These are phyloP conservation scores for Coemansia sp. DNA, from an alignment of 192 early-diverging fungal species.

Conservation along the genomic window DNA sequence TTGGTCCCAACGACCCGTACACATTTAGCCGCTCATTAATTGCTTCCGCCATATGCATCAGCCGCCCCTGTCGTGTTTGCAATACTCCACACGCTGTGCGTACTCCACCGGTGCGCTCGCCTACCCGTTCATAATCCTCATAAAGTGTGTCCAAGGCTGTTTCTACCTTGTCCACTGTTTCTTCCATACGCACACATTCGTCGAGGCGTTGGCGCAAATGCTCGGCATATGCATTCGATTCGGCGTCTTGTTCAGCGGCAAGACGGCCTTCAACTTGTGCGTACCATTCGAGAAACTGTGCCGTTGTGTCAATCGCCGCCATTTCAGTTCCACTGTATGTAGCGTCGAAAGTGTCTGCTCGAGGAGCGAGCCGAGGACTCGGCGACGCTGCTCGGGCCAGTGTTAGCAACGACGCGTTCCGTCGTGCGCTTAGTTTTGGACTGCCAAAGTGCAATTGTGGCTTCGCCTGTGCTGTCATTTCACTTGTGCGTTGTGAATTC, in stretches of 20 bases:
- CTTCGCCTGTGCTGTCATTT: too few relatives aligned
- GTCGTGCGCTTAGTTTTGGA: conserved; percentile 22
- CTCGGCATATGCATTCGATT: conserved; percentile 74
- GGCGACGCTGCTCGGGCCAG: conserved; percentile 6
- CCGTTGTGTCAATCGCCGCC: conserved; percentile 75
- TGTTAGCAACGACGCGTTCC: conserved; percentile 25
- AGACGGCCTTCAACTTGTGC: conserved; percentile 73
- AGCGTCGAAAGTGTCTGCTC: background rate
- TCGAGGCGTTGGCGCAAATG: conserved; percentile 8
- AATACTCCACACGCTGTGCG: conserved; percentile 79
- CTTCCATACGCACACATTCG: conserved; percentile 52
- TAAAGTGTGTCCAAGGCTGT: conserved; percentile 64
- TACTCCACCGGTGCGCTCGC: conserved; percentile 71
- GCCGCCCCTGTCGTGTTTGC: conserved; percentile 55
- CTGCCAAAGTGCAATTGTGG: conserved; percentile 6
- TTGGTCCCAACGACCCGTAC: conserved; percentile 84
- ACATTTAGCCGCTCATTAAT: conserved; percentile 66
- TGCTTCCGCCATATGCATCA: conserved; percentile 48
- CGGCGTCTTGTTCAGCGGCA: conserved; percentile 74
- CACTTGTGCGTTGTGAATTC: too few relatives aligned
- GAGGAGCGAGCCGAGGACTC: background rate
- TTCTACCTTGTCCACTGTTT: conserved; percentile 58
- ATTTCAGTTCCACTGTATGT: too few relatives aligned
- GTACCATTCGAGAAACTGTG: conserved; percentile 97
- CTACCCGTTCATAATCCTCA: conserved; percentile 74